These are phyloP conservation scores for Penicillium sp. DNA, from an alignment of 2,329 filamentous ascomycete genomes.

Conservation along the genomic window DNA sequence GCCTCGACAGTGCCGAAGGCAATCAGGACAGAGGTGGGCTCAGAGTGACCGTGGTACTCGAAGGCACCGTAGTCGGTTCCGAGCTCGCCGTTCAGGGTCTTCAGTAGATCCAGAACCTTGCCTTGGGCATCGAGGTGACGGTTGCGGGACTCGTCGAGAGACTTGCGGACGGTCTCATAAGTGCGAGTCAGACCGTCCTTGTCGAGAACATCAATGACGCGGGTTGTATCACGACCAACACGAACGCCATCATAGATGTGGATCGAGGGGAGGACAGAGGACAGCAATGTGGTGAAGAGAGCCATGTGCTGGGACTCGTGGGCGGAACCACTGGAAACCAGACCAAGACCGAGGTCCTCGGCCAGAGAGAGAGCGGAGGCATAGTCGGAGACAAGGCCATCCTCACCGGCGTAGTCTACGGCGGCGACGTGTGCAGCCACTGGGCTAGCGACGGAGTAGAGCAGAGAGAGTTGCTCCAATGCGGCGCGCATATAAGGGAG, in stretches of 20 bases:
- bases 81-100: constrained; percentile 82
- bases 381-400: constrained; percentile 84
- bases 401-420: constrained; percentile 72
- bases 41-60: constrained; percentile 84
- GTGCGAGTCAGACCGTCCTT: constrained; percentile 66
- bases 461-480: constrained; percentile 84
- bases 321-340: constrained; percentile 80
- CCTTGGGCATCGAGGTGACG: constrained; percentile 70
- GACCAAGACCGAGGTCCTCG: constrained; percentile 84
- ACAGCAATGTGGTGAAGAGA: constrained; percentile 78
- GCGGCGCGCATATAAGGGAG: constrained; percentile 77
- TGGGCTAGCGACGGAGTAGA: constrained; percentile 89
- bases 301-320: constrained; percentile 96
- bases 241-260: constrained; percentile 87
- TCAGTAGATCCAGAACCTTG: constrained; percentile 68
- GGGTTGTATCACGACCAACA: constrained; percentile 76
- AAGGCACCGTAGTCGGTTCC: constrained; percentile 91
- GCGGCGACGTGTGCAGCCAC: constrained; percentile 91
- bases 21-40: constrained; percentile 79
- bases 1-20: constrained; percentile 91
- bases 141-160: constrained; percentile 62
- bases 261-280: constrained; percentile 74
- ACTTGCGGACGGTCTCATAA: constrained; percentile 66
- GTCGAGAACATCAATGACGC: constrained; percentile 78
- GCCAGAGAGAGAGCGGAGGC: constrained; percentile 73